Percentiles rank a stretch among this genome's conserved stretches.
Conservation (phyloP, 1,139 yeast genomes). For the Pichia sp. region DNA sequence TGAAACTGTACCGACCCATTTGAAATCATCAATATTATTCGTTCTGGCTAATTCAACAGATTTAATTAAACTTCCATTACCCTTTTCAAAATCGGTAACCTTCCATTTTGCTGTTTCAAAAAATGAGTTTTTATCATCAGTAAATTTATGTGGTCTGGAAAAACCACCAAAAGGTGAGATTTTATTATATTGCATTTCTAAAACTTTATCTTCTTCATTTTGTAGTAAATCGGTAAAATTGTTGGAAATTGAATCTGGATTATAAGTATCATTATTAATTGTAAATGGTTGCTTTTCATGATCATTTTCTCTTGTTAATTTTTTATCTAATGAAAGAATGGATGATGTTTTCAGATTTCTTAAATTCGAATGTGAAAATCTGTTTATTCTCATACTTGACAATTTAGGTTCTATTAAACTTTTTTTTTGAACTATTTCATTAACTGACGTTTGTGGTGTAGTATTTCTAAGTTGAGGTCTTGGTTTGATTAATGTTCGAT, state of each 20-base stretch:
- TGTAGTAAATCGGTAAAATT: slow-evolving; percentile 6
- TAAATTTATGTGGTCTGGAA: slow-evolving; percentile 47
- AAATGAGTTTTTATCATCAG: slow-evolving; percentile 43
- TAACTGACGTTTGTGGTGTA: slow-evolving; percentile 30
- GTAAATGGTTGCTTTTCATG: neutral
- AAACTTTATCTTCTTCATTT: slow-evolving; percentile 11
- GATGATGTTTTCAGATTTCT: slow-evolving; percentile 13
- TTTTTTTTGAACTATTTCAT: slow-evolving; percentile 31
- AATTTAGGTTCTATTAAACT: slow-evolving; percentile 19
- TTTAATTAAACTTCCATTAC: slow-evolving; percentile 83
- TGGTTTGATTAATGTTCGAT: slow-evolving; percentile 40
- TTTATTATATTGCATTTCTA: slow-evolving; percentile 14
- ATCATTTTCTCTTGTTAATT: neutral
- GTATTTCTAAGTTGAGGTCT: slow-evolving; percentile 20
- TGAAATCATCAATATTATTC: slow-evolving; percentile 39
- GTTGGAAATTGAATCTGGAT: slow-evolving; percentile 4
- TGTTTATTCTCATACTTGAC: slow-evolving; percentile 36
- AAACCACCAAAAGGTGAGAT: slow-evolving; percentile 77
- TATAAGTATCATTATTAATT: neutral
- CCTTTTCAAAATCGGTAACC: slow-evolving; percentile 61
- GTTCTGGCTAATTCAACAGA: slow-evolving; percentile 64
- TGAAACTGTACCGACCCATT: slow-evolving; percentile 87
- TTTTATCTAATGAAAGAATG: slow-evolving; percentile 11
- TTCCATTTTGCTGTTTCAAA: slow-evolving; percentile 75
- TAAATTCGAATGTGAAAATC: slow-evolving; percentile 25